These are phyloP conservation scores for Yamadazyma diospyri DNA, from an alignment of 1,139 yeast species.

Conservation along the genomic window DNA sequence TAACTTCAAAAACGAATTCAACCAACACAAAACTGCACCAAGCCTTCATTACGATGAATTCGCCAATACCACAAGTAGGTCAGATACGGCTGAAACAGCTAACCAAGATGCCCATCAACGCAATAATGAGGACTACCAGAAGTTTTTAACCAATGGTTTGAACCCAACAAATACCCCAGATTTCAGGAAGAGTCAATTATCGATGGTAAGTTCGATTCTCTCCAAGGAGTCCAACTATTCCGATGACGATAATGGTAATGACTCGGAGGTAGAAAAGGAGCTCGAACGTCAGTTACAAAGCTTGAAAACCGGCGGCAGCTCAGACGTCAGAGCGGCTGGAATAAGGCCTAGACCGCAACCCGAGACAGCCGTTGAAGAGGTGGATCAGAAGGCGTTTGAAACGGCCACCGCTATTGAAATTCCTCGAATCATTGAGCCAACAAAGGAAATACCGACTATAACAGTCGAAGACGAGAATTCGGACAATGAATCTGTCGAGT, in stretches of 20 bases:
- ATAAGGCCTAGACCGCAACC: slow-evolving; percentile 8
- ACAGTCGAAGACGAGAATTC: slow-evolving; percentile 11
- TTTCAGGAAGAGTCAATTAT: slow-evolving; percentile 31
- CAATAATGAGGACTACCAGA: slow-evolving; percentile 26
- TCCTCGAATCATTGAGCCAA: slow-evolving; percentile 5
- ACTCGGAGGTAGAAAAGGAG: slow-evolving; percentile 36
- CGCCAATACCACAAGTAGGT: slow-evolving; percentile 1
- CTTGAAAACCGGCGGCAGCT: slow-evolving; percentile 26
- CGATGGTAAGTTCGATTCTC: slow-evolving; percentile 44
- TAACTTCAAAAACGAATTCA: slow-evolving; percentile 29
- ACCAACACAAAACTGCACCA: slow-evolving; percentile 13
- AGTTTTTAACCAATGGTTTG: slow-evolving; percentile 21
- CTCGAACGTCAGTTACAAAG: slow-evolving; percentile 38
- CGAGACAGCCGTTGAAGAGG: slow-evolving; percentile 2
- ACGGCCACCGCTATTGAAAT: background rate
- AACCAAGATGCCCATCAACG: slow-evolving; percentile 9
- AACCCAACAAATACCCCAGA: slow-evolving; percentile 5
- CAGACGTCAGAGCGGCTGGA: slow-evolving; percentile 3
- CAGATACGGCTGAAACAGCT: slow-evolving; percentile 17
- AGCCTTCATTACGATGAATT: slow-evolving; percentile 9
- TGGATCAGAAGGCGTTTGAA: slow-evolving; percentile 3
- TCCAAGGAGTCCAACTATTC: slow-evolving; percentile 33
- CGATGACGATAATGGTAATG: slow-evolving; percentile 30
- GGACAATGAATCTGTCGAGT: slow-evolving; percentile 20
- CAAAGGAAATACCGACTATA: slow-evolving; percentile 2